Evolutionary conservation across 2,329 filamentous ascomycete genomes (phyloP), one percentile per base, ranked within the genome.

Genomic region (Chalaropsis ovoidea): DNA sequence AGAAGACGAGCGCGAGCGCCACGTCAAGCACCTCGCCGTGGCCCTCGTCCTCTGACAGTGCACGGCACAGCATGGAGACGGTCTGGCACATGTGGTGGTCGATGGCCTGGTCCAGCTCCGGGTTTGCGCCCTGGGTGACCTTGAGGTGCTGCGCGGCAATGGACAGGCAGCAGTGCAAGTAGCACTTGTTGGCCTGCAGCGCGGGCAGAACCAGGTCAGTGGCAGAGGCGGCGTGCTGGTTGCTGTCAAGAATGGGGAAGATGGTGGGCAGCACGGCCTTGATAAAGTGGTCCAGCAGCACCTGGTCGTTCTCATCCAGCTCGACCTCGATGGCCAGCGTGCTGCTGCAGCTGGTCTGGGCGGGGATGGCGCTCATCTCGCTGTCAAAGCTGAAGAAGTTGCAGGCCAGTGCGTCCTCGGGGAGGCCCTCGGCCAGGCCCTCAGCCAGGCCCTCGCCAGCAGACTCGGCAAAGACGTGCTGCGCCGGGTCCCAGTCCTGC

Each of bases 81-180:
- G 92, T 93, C 42, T 89, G 86, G 74, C 89, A 95, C 68, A 92
- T 88, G 75, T 97, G 93, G 71, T 89, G 86, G 82, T 95, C 88
- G 73, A 97, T 95, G 73, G 96, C 91, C 69, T 86, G 83, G 76
- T 96, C 90, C 66, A 95, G 86, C 71, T 91, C 86, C 65, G 90
- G 87, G 64, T 81, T 82, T 61, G 82, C 77, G 64, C 68, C 71
- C 72, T 86, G 82, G 0, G 87, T 88, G 1, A 87, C 85, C 80
- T 96, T 96, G 76, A 89, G 85, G 77, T 99, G 94, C 73, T 95
- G 89, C 1, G 92, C 93, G 8, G 94, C 86, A 68, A 95, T 90
- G 79, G 90, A 95, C 68, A 99, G 80, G 77, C 93, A 97, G 79
- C 92, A 96, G 79, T 97, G 92, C 41, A 96, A 82, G 75, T 96